These are phyloP conservation scores for Purpureocillium lavendulum DNA, from an alignment of 2,329 filamentous ascomycete species.

Conservation along the genomic window DNA sequence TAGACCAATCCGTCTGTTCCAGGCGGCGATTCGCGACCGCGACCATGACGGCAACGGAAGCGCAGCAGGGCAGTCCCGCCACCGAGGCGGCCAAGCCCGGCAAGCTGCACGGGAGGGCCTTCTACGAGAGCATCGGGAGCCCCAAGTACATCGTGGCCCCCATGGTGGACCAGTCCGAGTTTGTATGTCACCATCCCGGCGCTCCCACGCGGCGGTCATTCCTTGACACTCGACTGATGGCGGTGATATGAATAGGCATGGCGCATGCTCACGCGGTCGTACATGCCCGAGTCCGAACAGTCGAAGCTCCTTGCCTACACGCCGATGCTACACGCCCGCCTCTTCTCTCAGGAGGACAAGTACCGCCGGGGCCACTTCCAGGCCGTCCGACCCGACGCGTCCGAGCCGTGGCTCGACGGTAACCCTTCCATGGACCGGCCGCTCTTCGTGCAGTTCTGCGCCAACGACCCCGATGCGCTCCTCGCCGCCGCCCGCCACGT, in stretches of 20 bases:
- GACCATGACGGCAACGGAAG: constrained; percentile 20
- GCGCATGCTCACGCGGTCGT: constrained; percentile 93
- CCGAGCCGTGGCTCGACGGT: constrained; percentile 65
- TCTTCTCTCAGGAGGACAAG: constrained; percentile 69
- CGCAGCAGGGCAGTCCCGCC: constrained; percentile 8
- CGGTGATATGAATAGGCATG: constrained; percentile 57
- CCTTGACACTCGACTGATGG: not conserved
- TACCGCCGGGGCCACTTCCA: constrained; percentile 81
- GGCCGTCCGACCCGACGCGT: constrained; percentile 35
- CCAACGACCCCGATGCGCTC: constrained; percentile 74
- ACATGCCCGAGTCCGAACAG: constrained; percentile 60
- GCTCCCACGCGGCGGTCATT: not conserved
- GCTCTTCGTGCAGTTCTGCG: constrained; percentile 94
- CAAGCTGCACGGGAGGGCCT: constrained; percentile 77
- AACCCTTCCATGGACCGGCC: constrained; percentile 79
- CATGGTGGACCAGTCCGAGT: constrained; percentile 98
- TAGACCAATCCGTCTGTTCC: not conserved
- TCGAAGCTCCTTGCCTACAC: constrained; percentile 75
- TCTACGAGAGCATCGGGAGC: constrained; percentile 90
- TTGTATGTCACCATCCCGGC: constrained; percentile 50
- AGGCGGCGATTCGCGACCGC: constrained; percentile 18
- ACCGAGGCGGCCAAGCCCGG: constrained; percentile 26
- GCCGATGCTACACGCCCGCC: constrained; percentile 90
- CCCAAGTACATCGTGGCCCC: constrained; percentile 87
- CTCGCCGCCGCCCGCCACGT: constrained; percentile 71